Percentiles rank a stretch among this genome's conserved stretches.
Evolutionary conservation across 176 grass and related monocot genomes (phyloP).

Genomic region (Olyra latifolia): DNA sequence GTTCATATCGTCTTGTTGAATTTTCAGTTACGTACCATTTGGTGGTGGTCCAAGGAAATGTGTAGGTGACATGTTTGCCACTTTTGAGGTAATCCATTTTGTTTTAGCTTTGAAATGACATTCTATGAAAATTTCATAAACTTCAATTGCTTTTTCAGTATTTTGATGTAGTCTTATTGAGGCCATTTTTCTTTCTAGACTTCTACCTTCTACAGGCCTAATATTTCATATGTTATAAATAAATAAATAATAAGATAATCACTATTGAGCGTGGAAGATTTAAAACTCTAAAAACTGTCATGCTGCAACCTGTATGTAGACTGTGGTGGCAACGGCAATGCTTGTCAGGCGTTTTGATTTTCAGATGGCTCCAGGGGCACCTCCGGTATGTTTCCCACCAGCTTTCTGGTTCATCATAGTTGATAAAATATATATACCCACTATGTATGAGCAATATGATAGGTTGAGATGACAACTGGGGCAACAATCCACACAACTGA

Average conservation of each 20-base stretch:
- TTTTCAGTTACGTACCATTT: conserved; percentile 98
- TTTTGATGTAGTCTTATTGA: not conserved
- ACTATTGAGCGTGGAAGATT: not conserved
- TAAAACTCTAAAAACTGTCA: conserved; percentile 10
- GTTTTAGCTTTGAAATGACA: not conserved
- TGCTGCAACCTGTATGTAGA: conserved; percentile 53
- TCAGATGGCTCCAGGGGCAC: conserved; percentile 81
- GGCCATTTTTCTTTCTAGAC: not conserved
- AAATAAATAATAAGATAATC: conserved; percentile 10
- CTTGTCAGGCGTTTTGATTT: conserved; percentile 91
- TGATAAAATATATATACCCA: not conserved
- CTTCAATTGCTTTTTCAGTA: not conserved
- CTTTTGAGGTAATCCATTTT: conserved; percentile 78
- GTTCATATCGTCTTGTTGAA: conserved; percentile 34
- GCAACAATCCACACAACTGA: conserved; percentile 92
- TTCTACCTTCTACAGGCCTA: conserved; percentile 4
- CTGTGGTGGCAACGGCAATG: conserved; percentile 88
- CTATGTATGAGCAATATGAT: conserved; percentile 11
- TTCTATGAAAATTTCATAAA: not conserved
- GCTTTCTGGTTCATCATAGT: conserved; percentile 24
- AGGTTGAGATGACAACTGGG: conserved; percentile 98
- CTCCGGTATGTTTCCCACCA: conserved; percentile 57
- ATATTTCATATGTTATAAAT: not conserved
- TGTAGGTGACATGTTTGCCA: conserved; percentile 98
- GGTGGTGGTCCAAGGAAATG: conserved; percentile 97